Conservation (phyloP, 139 green algal species). For the Monoraphidium neglectum region DNA sequence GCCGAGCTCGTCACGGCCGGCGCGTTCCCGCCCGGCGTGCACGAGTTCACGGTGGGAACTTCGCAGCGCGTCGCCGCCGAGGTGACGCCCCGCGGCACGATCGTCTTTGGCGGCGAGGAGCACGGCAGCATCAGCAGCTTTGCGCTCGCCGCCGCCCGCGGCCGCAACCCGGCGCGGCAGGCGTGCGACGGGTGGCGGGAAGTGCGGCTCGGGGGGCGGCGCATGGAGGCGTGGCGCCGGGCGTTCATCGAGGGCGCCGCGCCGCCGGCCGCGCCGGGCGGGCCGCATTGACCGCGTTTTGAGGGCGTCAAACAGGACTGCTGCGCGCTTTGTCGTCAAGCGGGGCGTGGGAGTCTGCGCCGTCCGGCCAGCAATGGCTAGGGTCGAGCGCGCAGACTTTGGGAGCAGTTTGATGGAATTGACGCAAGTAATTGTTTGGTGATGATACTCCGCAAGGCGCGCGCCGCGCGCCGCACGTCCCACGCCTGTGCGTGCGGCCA, state of each 20-base stretch:
- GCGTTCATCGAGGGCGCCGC: conserved; percentile 17
- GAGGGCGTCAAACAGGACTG: too few relatives aligned
- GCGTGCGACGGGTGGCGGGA: conserved; percentile 72
- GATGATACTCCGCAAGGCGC: too few relatives aligned
- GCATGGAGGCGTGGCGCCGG: conserved; percentile 48
- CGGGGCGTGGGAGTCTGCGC: too few relatives aligned
- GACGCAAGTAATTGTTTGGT: too few relatives aligned
- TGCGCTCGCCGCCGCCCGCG: conserved; percentile 61
- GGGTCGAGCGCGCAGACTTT: too few relatives aligned
- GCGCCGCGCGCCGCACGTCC: too few relatives aligned
- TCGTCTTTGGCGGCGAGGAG: conserved; percentile 40
- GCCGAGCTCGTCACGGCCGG: conserved; percentile 44
- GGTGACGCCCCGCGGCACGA: conserved; percentile 42
- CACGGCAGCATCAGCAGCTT: conserved; percentile 69
- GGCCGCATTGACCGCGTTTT: too few relatives aligned
- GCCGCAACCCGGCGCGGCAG: conserved; percentile 60
- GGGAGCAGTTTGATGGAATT: too few relatives aligned
- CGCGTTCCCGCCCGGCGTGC: conserved; percentile 42
- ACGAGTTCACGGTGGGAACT: conserved; percentile 52
- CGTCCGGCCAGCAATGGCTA: too few relatives aligned
- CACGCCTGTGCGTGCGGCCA: too few relatives aligned
- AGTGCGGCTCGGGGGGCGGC: conserved; percentile 51
- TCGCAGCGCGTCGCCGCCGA: conserved; percentile 35
- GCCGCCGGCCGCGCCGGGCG: conserved; percentile 5
- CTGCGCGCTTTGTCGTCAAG: too few relatives aligned